These are phyloP conservation scores for Agaricus bisporus DNA, from an alignment of 768 basidiomycete species.

Conservation along the genomic window DNA sequence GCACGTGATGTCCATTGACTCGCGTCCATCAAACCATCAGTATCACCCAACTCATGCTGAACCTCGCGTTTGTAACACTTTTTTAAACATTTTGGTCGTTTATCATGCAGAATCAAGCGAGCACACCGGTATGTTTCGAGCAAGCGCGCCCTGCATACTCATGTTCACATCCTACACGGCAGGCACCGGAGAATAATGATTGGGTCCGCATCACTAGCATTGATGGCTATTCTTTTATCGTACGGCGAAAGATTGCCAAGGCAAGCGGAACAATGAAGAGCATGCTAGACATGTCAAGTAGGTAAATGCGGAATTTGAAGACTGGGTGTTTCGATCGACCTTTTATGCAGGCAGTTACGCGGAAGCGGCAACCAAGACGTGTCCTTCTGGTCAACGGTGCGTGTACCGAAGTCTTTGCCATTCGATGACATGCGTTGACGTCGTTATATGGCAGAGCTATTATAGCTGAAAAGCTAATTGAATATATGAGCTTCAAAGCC, in stretches of 20 bases:
- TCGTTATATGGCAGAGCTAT: slow-evolving; percentile 36
- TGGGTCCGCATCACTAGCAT: slow-evolving; percentile 76
- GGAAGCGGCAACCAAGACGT: slow-evolving; percentile 68
- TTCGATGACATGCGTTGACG: background rate
- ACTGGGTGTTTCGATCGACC: background rate
- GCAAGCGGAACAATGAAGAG: slow-evolving; percentile 77
- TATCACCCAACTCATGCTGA: too few species aligned
- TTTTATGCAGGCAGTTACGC: slow-evolving; percentile 54
- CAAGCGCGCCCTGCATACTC: too few species aligned
- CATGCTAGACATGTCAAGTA: slow-evolving; percentile 73
- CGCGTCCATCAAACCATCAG: too few species aligned
- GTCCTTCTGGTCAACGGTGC: slow-evolving; percentile 68
- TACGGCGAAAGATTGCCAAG: slow-evolving; percentile 68
- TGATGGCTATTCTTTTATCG: slow-evolving; percentile 79
- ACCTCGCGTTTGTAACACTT: too few species aligned
- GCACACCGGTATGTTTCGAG: background rate
- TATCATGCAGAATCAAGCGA: background rate
- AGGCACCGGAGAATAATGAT: slow-evolving; percentile 28
- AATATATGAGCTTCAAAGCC: slow-evolving; percentile 84
- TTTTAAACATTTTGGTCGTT: too few species aligned
- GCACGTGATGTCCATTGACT: too few species aligned
- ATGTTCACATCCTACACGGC: background rate
- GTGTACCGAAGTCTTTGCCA: slow-evolving; percentile 11
- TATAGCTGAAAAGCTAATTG: slow-evolving; percentile 82
- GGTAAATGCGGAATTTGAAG: slow-evolving; percentile 13